Evolutionary conservation across 139 green algal genomes (phyloP).

Genomic region (Chlorella sp.): DNA sequence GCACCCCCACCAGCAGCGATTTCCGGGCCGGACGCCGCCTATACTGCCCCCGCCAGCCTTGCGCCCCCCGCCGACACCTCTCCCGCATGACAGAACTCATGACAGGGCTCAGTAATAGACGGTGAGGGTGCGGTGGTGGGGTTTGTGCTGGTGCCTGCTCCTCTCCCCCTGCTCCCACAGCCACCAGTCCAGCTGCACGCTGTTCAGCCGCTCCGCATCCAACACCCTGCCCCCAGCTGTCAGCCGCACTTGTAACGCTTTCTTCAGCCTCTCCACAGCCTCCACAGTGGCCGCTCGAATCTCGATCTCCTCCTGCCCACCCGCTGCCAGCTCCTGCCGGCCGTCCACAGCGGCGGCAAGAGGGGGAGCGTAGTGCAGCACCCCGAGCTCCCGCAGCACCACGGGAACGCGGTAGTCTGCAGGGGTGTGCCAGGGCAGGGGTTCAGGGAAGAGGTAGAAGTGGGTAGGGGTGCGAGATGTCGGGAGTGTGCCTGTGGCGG

Average conservation of each 20-base stretch:
- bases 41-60: too few relatives aligned
- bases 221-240: neutral
- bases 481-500: too few relatives aligned
- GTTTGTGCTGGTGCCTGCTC: slow-evolving; percentile 45
- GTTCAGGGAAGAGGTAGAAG: neutral
- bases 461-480: neutral
- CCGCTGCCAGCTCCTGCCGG: slow-evolving; percentile 53
- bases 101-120: slow-evolving; percentile 74
- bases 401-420: slow-evolving; percentile 86
- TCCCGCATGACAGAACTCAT: too few relatives aligned
- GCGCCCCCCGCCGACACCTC: too few relatives aligned
- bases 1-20: too few relatives aligned
- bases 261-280: slow-evolving; percentile 72
- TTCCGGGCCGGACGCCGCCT: too few relatives aligned
- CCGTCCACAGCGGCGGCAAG: slow-evolving; percentile 51
- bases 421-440: neutral
- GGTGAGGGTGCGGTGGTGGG: slow-evolving; percentile 81
- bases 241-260: slow-evolving; percentile 35
- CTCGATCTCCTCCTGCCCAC: slow-evolving; percentile 75
- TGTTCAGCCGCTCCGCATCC: neutral
- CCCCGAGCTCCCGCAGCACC: slow-evolving; percentile 69
- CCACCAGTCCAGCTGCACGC: slow-evolving; percentile 85
- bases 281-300: slow-evolving; percentile 74
- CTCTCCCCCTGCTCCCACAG: slow-evolving; percentile 84
- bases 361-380: slow-evolving; percentile 66